Evolutionary conservation across 176 grass and related monocot genomes (phyloP).

Genomic region (Areca catechu): DNA sequence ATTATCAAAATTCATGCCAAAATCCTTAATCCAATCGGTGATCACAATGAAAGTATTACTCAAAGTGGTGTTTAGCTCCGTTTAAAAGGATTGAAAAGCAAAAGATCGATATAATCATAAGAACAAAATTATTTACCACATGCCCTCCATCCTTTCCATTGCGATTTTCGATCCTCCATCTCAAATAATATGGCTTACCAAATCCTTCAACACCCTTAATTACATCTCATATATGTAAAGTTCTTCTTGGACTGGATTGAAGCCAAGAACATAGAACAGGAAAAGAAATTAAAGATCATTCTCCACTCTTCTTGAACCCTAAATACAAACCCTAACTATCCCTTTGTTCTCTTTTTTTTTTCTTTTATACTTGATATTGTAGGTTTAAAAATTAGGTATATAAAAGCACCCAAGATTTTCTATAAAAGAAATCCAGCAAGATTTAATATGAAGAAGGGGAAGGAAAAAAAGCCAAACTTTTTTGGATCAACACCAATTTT

Average conservation of each 20-base stretch:
- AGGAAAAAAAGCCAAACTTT: no score
- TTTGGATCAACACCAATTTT: neutral
- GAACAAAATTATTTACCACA: no score
- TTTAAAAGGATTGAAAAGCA: constrained; percentile 61
- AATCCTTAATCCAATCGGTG: constrained; percentile 30
- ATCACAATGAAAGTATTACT: constrained; percentile 11
- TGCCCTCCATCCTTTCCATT: constrained; percentile 25
- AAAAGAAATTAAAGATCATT: constrained; percentile 42
- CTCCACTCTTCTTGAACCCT: constrained; percentile 8
- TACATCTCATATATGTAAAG: constrained; percentile 22
- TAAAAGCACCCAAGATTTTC: no score
- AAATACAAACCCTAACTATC: neutral
- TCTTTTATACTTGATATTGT: neutral
- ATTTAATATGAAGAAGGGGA: no score
- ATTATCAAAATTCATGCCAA: constrained; percentile 13
- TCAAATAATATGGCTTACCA: neutral
- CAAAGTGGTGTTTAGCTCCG: constrained; percentile 39
- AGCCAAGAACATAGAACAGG: constrained; percentile 22
- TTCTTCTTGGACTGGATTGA: constrained; percentile 15
- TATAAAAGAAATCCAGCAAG: no score
- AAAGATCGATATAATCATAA: constrained; percentile 27
- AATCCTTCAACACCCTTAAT: neutral
- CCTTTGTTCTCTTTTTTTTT: neutral
- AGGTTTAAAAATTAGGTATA: no score
- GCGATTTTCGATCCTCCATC: constrained; percentile 9